These are phyloP conservation scores for Stylosanthes scabra DNA, from an alignment of 331 rosid species.

Conservation along the genomic window DNA sequence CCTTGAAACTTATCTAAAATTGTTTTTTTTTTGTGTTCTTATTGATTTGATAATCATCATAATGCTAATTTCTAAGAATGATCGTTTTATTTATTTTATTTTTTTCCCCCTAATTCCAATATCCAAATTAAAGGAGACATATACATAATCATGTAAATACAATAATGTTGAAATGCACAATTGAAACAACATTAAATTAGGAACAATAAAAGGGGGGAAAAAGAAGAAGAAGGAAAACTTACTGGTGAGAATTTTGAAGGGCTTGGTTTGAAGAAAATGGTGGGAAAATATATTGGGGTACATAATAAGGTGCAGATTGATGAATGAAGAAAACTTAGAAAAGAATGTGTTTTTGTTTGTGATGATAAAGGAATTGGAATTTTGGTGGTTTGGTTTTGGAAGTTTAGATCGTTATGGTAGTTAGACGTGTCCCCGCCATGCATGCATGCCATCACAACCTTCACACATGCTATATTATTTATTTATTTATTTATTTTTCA, in stretches of 20 bases:
- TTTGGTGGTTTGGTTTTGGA: slow-evolving; percentile 9
- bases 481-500: too few species aligned
- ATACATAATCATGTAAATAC: neutral
- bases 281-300: neutral
- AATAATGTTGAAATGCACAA: neutral
- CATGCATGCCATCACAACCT: neutral
- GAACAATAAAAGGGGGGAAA: neutral
- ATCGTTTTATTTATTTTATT: slow-evolving; percentile 13
- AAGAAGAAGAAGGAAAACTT: slow-evolving; percentile 15
- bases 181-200: neutral
- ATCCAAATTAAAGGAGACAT: neutral
- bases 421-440: slow-evolving; percentile 24
- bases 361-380: neutral
- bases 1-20: neutral
- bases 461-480: too few species aligned
- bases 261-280: slow-evolving; percentile 21
- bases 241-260: slow-evolving; percentile 31
- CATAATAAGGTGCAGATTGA: neutral
- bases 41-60: neutral
- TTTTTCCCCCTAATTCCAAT: neutral
- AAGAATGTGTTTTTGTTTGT: neutral
- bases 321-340: neutral
- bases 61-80: neutral
- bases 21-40: neutral
- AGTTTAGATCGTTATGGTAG: slow-evolving; percentile 46